Evolutionary conservation across 1,139 yeast genomes (phyloP), one percentile per base, ranked within the genome.

Genomic region (Diutina siamensis): DNA sequence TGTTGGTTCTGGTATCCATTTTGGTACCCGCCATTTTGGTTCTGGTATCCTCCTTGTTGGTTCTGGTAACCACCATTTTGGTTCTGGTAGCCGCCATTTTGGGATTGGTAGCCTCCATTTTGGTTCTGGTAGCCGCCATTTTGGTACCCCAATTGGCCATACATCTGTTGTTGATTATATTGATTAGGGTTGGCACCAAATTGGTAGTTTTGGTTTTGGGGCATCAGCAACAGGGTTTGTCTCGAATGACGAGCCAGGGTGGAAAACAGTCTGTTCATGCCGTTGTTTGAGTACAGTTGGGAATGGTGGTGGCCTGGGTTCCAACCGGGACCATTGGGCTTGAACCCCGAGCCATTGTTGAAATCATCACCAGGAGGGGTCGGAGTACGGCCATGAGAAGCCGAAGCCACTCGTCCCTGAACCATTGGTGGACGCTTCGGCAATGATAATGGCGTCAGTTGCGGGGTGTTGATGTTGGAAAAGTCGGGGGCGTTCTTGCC

Each of bases 401-500:
- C 40, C 27, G 20, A 22, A 19, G 22, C 28, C 10, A 21, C 28
- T 15, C 40, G 27, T 15, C 40, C 42, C n/a, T n/a, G n/a, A n/a
- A n/a, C n/a, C n/a, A n/a, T n/a, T n/a, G n/a, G n/a, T n/a, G 42
- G 42, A 18, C 42, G 42, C n/a, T 38, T 38, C 9, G 42, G 42
- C 21, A 38, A 38, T 27, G 32, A 25, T 27, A 38, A 38, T 7
- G 42, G 42, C 25, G 42, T 38, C 40, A 35, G 40, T 21, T 36
- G 40, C 31, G 61, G 59, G 22, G 57, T 54, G 38, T 52, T 52
- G 40, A 54, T 49, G 40, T 46, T 44, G 27, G 54, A 49, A 17
- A 56, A 56, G 44, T 60, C 64, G 7, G 60, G 53, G 20, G 52
- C 57, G 22, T 53, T 51, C 47, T 55, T 58, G 4, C 58, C 53